Evolutionary conservation across 176 grass and related monocot genomes (phyloP).

Genomic region (Secale cereale): DNA sequence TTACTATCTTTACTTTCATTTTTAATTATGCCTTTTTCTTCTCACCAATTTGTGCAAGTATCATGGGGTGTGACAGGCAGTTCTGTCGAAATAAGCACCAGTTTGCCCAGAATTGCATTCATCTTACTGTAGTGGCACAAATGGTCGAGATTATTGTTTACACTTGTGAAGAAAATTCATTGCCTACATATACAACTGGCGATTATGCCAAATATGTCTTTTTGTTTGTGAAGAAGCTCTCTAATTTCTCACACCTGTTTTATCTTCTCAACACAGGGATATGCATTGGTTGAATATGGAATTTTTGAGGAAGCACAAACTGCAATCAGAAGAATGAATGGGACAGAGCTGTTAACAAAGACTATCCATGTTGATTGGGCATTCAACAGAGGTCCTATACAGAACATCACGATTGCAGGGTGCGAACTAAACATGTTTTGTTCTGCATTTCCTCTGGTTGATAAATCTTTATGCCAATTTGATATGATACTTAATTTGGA

Average conservation of each 20-base stretch:
- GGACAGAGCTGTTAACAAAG: slow-evolving; percentile 47
- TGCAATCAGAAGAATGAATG: slow-evolving; percentile 49
- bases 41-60: neutral
- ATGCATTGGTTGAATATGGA: slow-evolving; percentile 62
- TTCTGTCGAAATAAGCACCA: neutral
- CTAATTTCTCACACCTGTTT: slow-evolving; percentile 1
- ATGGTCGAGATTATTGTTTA: neutral
- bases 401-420: slow-evolving; percentile 23
- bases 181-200: neutral
- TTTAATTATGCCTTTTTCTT: neutral
- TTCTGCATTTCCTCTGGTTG: neutral
- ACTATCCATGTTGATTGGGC: slow-evolving; percentile 62
- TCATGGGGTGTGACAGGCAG: neutral
- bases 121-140: neutral
- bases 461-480: neutral
- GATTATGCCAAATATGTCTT: neutral
- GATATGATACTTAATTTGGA: neutral
- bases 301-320: slow-evolving; percentile 51
- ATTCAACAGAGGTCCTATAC: slow-evolving; percentile 54
- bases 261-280: slow-evolving; percentile 50
- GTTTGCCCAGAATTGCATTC: neutral
- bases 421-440: neutral
- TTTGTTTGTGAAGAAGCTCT: slow-evolving; percentile 12
- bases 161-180: neutral
- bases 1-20: neutral